Evolutionary conservation across 179 eudicot genomes (phyloP), one percentile per base, ranked within the genome.

Genomic region (Drosera spatulata): DNA sequence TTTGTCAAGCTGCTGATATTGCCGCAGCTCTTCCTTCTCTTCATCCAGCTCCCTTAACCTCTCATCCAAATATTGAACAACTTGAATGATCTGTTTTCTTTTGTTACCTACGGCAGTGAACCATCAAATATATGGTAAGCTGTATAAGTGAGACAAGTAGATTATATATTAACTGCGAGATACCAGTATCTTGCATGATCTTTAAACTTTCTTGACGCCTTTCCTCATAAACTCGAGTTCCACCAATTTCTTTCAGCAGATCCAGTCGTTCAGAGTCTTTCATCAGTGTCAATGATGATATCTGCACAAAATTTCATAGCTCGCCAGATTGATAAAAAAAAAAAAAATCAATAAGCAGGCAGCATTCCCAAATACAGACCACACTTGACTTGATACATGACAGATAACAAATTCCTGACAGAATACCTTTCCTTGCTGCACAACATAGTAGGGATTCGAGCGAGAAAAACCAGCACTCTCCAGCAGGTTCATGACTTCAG

Each of bases 391-490:
- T 22, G 33, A 22, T 22, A 22, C 33, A 22, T 22, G 33, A 22
- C 33, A 22, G 33, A 22, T 22, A 22, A 22, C 33, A 22, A 22
- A 22, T 22, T 22, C 33, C 33, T 22, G 33, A 22, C 40, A 33
- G 7, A 55, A 33, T 73, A 94, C 99, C 74, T 94, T 90, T 68
- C 99, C 99, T 75, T 94, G 99, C 78, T 94, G 97, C 72, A 94
- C 97, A 61, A 94, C 99, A 79, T 94, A 90, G 73, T 94, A 94
- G 59, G 99, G 97, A 66, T 94, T 94, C 62, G 99, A 94, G 63
- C 99, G 96, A 70, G 99, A 94, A 68, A 94, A 94, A 4, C 99
- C 99, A 59, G 97, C 99, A 82, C 97, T 90, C 76, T 94, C 99
- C 22, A 90, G 85, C 64, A 94, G 82, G 77, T 90, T 94, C 94